phyloP scores from a whole-genome alignment of 2,329 filamentous ascomycete species.

The Alternaria gansuensis region DNA sequence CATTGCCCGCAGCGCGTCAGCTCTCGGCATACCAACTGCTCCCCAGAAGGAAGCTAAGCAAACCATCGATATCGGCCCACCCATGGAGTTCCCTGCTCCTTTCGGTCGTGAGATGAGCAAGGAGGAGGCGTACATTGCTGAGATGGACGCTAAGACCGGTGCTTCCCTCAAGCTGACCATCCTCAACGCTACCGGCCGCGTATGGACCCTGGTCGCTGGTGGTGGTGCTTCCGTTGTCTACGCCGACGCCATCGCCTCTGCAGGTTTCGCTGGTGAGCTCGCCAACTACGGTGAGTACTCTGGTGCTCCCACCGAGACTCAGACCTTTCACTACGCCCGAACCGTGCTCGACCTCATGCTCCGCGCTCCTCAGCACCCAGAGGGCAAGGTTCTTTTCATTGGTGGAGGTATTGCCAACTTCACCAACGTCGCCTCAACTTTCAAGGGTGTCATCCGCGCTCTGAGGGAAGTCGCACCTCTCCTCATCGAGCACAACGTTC shows the following conservation, averaged over 20 bases:
- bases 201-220: slow-evolving; percentile 98
- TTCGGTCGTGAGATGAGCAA: slow-evolving; percentile 98
- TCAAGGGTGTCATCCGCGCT: slow-evolving; percentile 99
- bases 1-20: slow-evolving; percentile 87
- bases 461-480: slow-evolving; percentile 86
- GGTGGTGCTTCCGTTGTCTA: slow-evolving; percentile 99
- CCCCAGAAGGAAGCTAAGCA: slow-evolving; percentile 73
- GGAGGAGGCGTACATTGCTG: slow-evolving; percentile 98
- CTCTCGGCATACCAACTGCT: slow-evolving; percentile 80
- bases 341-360: slow-evolving; percentile 98
- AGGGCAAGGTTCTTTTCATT: slow-evolving; percentile 99
- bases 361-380: slow-evolving; percentile 80
- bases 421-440: slow-evolving; percentile 98
- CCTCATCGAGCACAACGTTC: slow-evolving; percentile 93
- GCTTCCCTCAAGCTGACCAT: slow-evolving; percentile 98
- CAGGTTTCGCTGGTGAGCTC: slow-evolving; percentile 92
- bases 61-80: slow-evolving; percentile 93
- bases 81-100: slow-evolving; percentile 98
- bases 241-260: slow-evolving; percentile 96
- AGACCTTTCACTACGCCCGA: slow-evolving; percentile 98
- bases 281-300: slow-evolving; percentile 99
- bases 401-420: slow-evolving; percentile 99
- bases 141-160: slow-evolving; percentile 99
- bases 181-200: slow-evolving; percentile 86
- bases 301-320: slow-evolving; percentile 96